Conservation (phyloP, 2,329 filamentous ascomycete species). For the Sarocladium strictum region DNA sequence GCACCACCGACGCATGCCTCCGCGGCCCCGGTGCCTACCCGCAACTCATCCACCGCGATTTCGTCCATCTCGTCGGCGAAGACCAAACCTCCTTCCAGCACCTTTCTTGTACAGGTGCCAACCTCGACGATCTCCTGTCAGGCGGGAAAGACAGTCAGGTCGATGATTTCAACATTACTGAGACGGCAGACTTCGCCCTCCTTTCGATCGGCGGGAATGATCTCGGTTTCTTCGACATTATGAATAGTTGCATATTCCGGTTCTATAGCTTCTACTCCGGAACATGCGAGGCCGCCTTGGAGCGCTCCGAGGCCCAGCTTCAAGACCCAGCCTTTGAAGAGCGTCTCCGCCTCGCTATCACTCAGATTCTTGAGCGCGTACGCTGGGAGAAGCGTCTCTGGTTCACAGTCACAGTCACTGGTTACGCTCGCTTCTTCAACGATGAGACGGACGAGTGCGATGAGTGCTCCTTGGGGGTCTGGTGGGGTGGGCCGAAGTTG, state of each 20-base stretch:
- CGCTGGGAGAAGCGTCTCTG: constrained; percentile 37
- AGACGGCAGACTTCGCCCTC: constrained; percentile 35
- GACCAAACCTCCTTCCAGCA: constrained; percentile 33
- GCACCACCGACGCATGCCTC: constrained; percentile 34
- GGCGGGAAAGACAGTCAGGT: constrained; percentile 33
- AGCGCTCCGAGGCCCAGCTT: constrained; percentile 26
- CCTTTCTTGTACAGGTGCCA: constrained; percentile 41
- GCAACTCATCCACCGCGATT: constrained; percentile 31
- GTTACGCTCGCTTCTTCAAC: constrained; percentile 44
- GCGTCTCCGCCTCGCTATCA: constrained; percentile 31
- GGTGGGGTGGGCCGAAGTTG: constrained; percentile 37
- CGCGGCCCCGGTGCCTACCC: constrained; percentile 36
- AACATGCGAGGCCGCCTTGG: constrained; percentile 35
- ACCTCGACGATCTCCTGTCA: constrained; percentile 31
- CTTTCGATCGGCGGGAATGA: constrained; percentile 44
- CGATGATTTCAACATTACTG: constrained; percentile 31
- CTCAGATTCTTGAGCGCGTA: constrained; percentile 36
- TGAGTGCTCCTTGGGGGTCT: constrained; percentile 37
- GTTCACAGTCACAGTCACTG: constrained; percentile 39
- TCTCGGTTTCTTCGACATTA: constrained; percentile 42
- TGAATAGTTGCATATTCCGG: constrained; percentile 44
- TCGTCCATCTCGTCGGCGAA: constrained; percentile 20
- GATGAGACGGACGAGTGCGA: constrained; percentile 36
- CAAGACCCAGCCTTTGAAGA: constrained; percentile 30
- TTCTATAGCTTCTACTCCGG: constrained; percentile 44